Conservation (phyloP, 78 protist genomes). For the Protostelium mycophagum region DNA sequence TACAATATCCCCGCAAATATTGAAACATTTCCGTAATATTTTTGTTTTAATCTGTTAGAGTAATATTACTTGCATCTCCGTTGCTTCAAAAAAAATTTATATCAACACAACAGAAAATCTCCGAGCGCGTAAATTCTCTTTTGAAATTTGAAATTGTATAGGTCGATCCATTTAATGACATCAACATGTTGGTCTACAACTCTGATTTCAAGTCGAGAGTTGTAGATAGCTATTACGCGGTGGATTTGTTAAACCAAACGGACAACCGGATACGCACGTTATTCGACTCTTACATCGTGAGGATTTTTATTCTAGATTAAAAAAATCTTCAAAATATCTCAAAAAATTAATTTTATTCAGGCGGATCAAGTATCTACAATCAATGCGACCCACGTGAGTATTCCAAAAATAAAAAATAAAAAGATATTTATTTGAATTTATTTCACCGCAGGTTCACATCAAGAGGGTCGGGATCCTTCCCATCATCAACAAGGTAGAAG, state of each 20-base stretch:
- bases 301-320: background rate
- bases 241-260: background rate
- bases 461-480: background rate
- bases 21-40: too few relatives aligned
- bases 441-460: background rate
- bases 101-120: too few relatives aligned
- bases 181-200: background rate
- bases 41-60: too few relatives aligned
- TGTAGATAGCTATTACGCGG: background rate
- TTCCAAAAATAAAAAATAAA: too few relatives aligned
- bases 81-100: too few relatives aligned
- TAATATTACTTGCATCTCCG: too few relatives aligned
- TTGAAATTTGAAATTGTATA: background rate
- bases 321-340: background rate
- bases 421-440: too few relatives aligned
- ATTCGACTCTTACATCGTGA: background rate
- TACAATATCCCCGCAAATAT: too few relatives aligned
- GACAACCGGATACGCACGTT: background rate
- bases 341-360: background rate
- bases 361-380: background rate
- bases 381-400: background rate
- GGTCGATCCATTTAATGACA: background rate
- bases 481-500: background rate
- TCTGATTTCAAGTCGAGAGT: background rate
- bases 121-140: too few relatives aligned